These are phyloP conservation scores for Acanthamoeba lenticulata DNA, from an alignment of 208 protist species.

Conservation along the genomic window DNA sequence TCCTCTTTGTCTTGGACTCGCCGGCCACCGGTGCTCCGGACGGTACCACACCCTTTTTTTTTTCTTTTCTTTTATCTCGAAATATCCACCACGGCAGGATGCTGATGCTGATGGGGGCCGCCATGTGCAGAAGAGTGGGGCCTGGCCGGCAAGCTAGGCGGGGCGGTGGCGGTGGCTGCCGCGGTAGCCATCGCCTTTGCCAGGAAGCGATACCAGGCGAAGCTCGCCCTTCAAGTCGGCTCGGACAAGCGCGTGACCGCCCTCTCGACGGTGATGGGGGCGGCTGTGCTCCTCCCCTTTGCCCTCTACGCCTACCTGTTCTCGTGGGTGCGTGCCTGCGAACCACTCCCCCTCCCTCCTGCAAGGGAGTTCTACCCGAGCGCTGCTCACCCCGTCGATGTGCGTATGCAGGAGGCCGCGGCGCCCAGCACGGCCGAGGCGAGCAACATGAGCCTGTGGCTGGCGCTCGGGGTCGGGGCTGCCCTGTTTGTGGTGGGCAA, in stretches of 20 bases:
- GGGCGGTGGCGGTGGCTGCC: neutral
- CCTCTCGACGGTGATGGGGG: neutral
- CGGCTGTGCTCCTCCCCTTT: slow-evolving; percentile 23
- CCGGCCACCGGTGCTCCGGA: no score
- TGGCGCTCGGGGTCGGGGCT: neutral
- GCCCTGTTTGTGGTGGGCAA: neutral
- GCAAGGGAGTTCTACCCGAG: neutral
- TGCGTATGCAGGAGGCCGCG: neutral
- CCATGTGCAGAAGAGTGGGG: no score
- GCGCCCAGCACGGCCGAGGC: neutral
- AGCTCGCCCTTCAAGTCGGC: neutral
- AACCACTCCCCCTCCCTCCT: neutral
- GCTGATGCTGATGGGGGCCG: no score
- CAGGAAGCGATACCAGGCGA: slow-evolving; percentile 3
- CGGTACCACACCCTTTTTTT: no score
- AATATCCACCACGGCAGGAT: no score
- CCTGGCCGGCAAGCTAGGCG: no score
- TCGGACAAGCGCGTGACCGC: slow-evolving; percentile 2
- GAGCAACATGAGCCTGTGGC: neutral
- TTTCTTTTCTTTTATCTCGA: no score
- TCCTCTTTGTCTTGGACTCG: no score
- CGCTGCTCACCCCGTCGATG: neutral
- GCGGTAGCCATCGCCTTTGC: neutral
- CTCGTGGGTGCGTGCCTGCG: neutral
- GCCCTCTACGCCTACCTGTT: neutral